A percentile compares a stretch with the other conserved stretches of the same genome.
These are phyloP conservation scores for Euphorbia celastroides DNA, from an alignment of 441 rosid genomes.

Conservation along the genomic window DNA sequence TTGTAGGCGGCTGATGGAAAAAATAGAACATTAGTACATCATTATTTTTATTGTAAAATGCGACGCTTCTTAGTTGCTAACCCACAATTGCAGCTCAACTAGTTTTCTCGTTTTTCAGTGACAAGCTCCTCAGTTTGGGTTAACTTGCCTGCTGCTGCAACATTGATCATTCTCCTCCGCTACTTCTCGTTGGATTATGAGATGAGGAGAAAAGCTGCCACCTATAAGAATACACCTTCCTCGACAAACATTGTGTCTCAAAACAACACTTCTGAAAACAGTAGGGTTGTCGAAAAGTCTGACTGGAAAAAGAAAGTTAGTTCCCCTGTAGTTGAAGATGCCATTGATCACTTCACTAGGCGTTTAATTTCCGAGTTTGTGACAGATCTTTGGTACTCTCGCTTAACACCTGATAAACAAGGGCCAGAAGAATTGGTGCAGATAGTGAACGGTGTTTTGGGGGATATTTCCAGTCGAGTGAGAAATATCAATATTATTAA, in stretches of 20 bases:
- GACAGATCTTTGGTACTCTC: slow-evolving; percentile 89
- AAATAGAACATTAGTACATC: background rate
- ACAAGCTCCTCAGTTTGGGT: slow-evolving; percentile 98
- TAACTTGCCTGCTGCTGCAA: slow-evolving; percentile 94
- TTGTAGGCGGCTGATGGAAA: background rate
- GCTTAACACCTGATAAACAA: slow-evolving; percentile 78
- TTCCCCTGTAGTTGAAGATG: slow-evolving; percentile 86
- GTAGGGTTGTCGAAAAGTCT: slow-evolving; percentile 43
- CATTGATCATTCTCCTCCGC: slow-evolving; percentile 72
- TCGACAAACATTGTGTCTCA: slow-evolving; percentile 27
- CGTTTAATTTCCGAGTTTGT: slow-evolving; percentile 94
- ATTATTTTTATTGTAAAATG: background rate
- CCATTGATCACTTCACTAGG: slow-evolving; percentile 78
- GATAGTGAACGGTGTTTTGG: slow-evolving; percentile 71
- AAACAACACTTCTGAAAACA: slow-evolving; percentile 39
- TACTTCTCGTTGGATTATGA: slow-evolving; percentile 82
- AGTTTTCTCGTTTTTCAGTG: slow-evolving; percentile 42
- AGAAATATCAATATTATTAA: slow-evolving; percentile 82
- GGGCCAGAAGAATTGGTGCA: slow-evolving; percentile 88
- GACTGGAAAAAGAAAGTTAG: slow-evolving; percentile 92
- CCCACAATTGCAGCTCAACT: slow-evolving; percentile 21
- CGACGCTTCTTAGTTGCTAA: slow-evolving; percentile 11
- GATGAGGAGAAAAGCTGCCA: slow-evolving; percentile 68
- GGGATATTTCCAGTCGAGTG: slow-evolving; percentile 74
- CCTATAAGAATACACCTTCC: slow-evolving; percentile 52